phyloP scores from a whole-genome alignment of 768 basidiomycete species.

The Wakefieldia striispora region DNA sequence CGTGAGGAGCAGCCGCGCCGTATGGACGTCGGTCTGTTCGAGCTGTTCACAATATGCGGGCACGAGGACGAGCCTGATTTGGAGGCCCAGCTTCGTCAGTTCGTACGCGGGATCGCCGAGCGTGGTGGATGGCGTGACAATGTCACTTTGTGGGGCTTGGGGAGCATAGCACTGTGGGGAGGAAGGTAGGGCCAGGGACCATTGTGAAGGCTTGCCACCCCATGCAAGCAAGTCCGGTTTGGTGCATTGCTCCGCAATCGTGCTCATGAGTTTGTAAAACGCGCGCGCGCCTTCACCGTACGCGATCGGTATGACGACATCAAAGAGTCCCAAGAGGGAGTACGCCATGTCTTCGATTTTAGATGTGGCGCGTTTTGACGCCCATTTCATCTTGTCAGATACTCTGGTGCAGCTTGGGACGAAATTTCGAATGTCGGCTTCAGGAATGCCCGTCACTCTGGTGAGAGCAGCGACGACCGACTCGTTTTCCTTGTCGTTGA shows the following conservation, averaged over 20 bases:
- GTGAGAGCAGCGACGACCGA: conserved; percentile 12
- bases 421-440: conserved; percentile 21
- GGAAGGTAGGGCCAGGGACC: conserved; percentile 24
- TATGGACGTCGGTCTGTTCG: conserved; percentile 13
- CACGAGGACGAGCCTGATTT: conserved; percentile 16
- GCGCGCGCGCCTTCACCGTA: conserved; percentile 25
- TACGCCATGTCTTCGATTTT: conserved; percentile 25
- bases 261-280: conserved; percentile 19
- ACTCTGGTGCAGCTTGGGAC: conserved; percentile 17
- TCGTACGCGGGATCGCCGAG: conserved; percentile 24
- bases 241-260: conserved; percentile 16
- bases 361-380: conserved; percentile 20
- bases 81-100: conserved; percentile 24
- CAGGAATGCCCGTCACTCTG: conserved; percentile 20
- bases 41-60: conserved; percentile 21
- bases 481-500: conserved; percentile 25
- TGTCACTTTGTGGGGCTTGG: conserved; percentile 9
- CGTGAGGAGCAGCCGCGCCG: conserved; percentile 17
- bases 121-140: conserved; percentile 3
- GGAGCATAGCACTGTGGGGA: conserved; percentile 20
- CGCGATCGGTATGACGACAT: conserved; percentile 19
- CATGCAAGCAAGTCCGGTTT: conserved; percentile 25
- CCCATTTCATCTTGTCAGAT: conserved; percentile 26
- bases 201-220: conserved; percentile 21
- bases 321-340: conserved; percentile 24